These are phyloP conservation scores for Curvularia hawaiiensis DNA, from an alignment of 2,329 filamentous ascomycete genomes.

Conservation along the genomic window DNA sequence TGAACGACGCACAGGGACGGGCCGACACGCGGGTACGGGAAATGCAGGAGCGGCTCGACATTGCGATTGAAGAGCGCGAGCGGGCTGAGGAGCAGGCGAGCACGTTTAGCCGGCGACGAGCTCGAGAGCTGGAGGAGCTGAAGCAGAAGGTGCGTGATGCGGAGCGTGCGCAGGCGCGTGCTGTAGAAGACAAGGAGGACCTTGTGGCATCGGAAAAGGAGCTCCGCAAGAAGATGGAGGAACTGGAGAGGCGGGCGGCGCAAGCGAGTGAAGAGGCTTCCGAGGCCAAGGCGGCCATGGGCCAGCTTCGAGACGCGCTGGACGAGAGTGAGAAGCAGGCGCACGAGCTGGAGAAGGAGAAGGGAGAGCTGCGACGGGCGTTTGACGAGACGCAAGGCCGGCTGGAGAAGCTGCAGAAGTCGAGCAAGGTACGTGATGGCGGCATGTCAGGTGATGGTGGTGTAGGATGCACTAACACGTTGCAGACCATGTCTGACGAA, in stretches of 20 bases:
- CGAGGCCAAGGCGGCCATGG: conserved; percentile 78
- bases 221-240: conserved; percentile 73
- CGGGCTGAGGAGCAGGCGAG: conserved; percentile 89
- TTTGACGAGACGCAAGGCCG: conserved; percentile 78
- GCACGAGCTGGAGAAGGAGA: conserved; percentile 82
- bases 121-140: conserved; percentile 86
- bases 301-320: conserved; percentile 76
- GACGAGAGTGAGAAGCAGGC: conserved; percentile 88
- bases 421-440: conserved; percentile 55
- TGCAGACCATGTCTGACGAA: conserved; percentile 61
- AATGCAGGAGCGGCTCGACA: conserved; percentile 86
- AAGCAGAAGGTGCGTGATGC: conserved; percentile 79
- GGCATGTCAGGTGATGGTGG: background rate
- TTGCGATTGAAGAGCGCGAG: conserved; percentile 92
- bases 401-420: conserved; percentile 79
- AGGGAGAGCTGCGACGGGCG: conserved; percentile 72
- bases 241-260: conserved; percentile 73
- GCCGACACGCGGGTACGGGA: conserved; percentile 84
- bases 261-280: conserved; percentile 73
- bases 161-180: conserved; percentile 74
- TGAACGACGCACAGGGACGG: conserved; percentile 83
- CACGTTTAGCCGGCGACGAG: conserved; percentile 73
- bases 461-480: conserved; percentile 22
- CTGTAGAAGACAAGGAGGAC: conserved; percentile 77
- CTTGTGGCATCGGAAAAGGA: conserved; percentile 75